Base-by-base conservation (phyloP, 108 stramenopile species). In the Fragilaria crotonensis region DNA sequence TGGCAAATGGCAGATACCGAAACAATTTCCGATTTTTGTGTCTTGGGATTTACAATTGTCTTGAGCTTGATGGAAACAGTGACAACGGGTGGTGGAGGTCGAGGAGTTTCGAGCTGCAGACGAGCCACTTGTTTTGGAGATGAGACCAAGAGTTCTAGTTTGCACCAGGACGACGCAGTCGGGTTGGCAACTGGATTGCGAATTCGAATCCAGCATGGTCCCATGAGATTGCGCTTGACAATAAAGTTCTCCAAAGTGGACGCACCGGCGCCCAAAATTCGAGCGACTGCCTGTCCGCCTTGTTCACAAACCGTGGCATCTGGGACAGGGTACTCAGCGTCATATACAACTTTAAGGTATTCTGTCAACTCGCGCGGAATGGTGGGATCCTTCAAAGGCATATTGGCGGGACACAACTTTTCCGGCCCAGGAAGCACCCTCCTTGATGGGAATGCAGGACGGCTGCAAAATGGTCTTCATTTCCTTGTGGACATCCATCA, bases 171-270 rank as follows among this genome's bases (percentile, higher is more conserved):
- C 2, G 83, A 57, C 3, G 63, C 46, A 28, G 53, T 61, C 1
- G 41, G 56, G 4, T 68, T 53, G 52, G 63, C 60, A 48, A 54
- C 44, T 23, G 95, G 94, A 41, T 75, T 53, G 33, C 81, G 71
- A 53, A 99, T 78, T 23, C 90, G 84, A 45, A 99, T 57, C 99
- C 99, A 98, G 54, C 95, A 90, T 4, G 99, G 99, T 31, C 99
- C 99, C 96, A 89, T 95, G 30, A 99, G 80, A 58, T 87, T 76
- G 26, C 99, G 89, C 63, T 98, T 96, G 52, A 99, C 51, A 32
- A 99, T 62, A 70, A 99, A 97, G 33, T 80, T 88, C 76, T 99
- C 99, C 23, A 97, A 73, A 20, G 76, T 78, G 14, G 90, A 70
- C 3, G 93, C 87, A 47, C 72, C 63, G 3, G 81, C 87, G 26